Evolutionary conservation across 1,139 yeast genomes (phyloP).

Genomic region (Yamadazyma trypodendri): DNA sequence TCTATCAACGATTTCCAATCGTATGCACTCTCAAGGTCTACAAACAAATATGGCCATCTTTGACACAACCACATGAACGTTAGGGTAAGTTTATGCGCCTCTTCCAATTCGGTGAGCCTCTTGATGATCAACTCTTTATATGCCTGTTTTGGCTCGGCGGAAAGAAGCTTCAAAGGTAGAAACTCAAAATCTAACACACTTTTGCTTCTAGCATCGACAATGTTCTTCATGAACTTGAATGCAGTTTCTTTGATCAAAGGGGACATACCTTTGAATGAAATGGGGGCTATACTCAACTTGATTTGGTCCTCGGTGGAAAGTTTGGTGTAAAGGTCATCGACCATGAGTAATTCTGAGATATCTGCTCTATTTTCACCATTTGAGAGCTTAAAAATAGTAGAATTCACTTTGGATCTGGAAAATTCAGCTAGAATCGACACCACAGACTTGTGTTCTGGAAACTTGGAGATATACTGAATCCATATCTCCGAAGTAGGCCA

Average conservation of each 20-base stretch:
- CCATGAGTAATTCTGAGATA: conserved; percentile 46
- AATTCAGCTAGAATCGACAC: conserved; percentile 48
- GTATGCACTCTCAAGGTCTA: conserved; percentile 72
- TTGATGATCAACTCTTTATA: conserved; percentile 22
- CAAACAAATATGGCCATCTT: conserved; percentile 78
- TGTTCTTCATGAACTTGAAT: conserved; percentile 34
- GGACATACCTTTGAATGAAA: conserved; percentile 30
- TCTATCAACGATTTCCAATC: conserved; percentile 68
- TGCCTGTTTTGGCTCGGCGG: conserved; percentile 18
- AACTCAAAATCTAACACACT: conserved; percentile 46
- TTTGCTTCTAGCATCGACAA: conserved; percentile 37
- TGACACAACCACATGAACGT: conserved; percentile 85
- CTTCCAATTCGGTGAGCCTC: conserved; percentile 56
- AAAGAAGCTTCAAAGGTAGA: conserved; percentile 29
- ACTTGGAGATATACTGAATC: conserved; percentile 55
- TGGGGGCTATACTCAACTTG: conserved; percentile 59
- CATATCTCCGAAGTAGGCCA: conserved; percentile 74
- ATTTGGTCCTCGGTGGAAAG: conserved; percentile 53
- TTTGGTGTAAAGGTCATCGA: conserved; percentile 23
- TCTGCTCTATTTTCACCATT: conserved; percentile 44
- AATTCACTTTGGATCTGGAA: conserved; percentile 19
- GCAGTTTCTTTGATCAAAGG: conserved; percentile 26
- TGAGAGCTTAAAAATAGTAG: conserved; percentile 37
- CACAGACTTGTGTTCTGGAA: conserved; percentile 47
- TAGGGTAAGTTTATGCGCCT: conserved; percentile 64